Evolutionary conservation across 257 asterid species (phyloP).

Genomic region (Solanum pimpinellifolium): DNA sequence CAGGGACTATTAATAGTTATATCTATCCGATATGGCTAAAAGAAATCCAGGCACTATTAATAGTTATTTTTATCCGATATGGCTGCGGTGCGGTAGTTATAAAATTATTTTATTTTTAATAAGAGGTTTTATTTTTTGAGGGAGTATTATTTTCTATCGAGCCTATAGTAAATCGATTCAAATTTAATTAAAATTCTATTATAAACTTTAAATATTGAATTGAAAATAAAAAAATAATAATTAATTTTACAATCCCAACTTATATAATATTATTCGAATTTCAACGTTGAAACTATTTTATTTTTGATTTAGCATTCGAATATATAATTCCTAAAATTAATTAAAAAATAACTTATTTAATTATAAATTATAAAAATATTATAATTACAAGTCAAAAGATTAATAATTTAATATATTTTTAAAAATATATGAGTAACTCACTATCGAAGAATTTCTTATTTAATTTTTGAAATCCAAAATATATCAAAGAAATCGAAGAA

Average conservation of each 20-base stretch:
- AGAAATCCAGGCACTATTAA: not conserved
- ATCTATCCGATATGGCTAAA: not conserved
- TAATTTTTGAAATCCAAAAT: too few species aligned
- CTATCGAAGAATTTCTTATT: fast-evolving
- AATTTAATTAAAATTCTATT: fast-evolving
- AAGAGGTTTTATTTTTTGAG: fast-evolving
- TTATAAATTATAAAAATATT: too few species aligned
- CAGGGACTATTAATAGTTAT: not conserved
- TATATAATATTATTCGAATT: too few species aligned
- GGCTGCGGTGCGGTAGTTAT: fast-evolving
- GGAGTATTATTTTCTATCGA: fast-evolving
- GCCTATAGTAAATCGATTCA: fast-evolving
- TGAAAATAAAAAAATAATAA: too few species aligned
- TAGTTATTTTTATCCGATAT: too few species aligned
- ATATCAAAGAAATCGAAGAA: not conserved
- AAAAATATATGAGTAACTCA: too few species aligned
- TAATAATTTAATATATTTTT: too few species aligned
- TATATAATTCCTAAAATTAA: too few species aligned
- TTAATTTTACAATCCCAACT: too few species aligned
- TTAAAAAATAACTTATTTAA: too few species aligned
- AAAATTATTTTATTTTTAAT: fast-evolving
- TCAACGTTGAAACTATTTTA: too few species aligned
- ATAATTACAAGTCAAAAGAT: too few species aligned
- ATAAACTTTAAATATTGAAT: fast-evolving
- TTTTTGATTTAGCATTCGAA: not conserved